Percentiles rank a stretch among this genome's conserved stretches.
phyloP scores from a whole-genome alignment of 805 yeast species.

The Wickerhamiella siamensis region DNA sequence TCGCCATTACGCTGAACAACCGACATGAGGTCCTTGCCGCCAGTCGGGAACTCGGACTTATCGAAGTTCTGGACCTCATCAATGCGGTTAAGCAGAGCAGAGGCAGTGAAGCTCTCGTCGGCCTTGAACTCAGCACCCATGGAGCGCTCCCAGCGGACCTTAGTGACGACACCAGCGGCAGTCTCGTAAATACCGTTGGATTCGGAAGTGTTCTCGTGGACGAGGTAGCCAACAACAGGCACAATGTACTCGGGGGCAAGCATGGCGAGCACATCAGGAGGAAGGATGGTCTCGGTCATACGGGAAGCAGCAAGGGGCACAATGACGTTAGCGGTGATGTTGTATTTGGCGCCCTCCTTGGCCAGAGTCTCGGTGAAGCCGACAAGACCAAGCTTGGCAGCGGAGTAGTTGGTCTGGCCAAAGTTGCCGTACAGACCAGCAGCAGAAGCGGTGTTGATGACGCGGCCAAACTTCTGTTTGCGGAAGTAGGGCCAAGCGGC shows the following conservation, averaged over 20 bases:
- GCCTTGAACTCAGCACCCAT: slow-evolving; percentile 76
- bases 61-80: slow-evolving; percentile 44
- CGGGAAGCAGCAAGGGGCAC: slow-evolving; percentile 93
- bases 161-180: slow-evolving; percentile 88
- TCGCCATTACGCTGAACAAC: slow-evolving; percentile 41
- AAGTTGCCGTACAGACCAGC: slow-evolving; percentile 95
- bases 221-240: slow-evolving; percentile 73
- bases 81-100: slow-evolving; percentile 58
- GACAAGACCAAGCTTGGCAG: slow-evolving; percentile 79
- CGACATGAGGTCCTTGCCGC: slow-evolving; percentile 54
- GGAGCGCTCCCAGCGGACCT: slow-evolving; percentile 89
- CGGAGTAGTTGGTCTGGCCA: slow-evolving; percentile 92
- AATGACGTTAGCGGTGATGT: slow-evolving; percentile 72
- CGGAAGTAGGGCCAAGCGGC: slow-evolving; percentile 89
- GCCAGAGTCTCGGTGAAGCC: slow-evolving; percentile 92
- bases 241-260: slow-evolving; percentile 79
- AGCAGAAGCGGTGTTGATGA: slow-evolving; percentile 89
- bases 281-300: slow-evolving; percentile 86
- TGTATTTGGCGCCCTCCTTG: slow-evolving; percentile 78
- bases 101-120: slow-evolving; percentile 66
- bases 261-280: slow-evolving; percentile 67
- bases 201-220: slow-evolving; percentile 48
- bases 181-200: slow-evolving; percentile 75
- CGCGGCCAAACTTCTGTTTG: slow-evolving; percentile 74
- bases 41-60: slow-evolving; percentile 53